A percentile compares a stretch with the other conserved stretches of the same genome.
Conservation (phyloP, 2,329 filamentous ascomycete species). For the Ascochyta koolunga region DNA sequence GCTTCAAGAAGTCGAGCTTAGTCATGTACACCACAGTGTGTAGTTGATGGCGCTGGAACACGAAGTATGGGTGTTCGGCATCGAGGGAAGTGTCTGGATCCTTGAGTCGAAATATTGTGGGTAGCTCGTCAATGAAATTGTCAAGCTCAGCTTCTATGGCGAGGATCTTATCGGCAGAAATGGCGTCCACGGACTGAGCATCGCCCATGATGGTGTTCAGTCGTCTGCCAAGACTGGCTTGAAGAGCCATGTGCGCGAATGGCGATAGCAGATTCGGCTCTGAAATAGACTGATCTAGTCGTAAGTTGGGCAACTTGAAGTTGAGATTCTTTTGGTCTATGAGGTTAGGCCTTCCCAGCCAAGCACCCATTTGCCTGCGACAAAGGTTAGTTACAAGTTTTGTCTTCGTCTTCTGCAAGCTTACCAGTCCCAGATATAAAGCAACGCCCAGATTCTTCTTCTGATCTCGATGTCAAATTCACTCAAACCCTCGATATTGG, state of each 20-base stretch:
- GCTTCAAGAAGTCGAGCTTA: conserved; percentile 55
- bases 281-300: conserved; percentile 44
- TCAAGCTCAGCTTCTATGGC: conserved; percentile 47
- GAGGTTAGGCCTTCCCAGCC: conserved; percentile 53
- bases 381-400: neutral
- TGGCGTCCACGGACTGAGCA: conserved; percentile 18
- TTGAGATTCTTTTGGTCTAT: conserved; percentile 51
- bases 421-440: conserved; percentile 59
- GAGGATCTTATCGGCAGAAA: conserved; percentile 32
- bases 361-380: conserved; percentile 50
- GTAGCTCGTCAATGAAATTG: conserved; percentile 53
- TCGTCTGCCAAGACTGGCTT: conserved; percentile 47
- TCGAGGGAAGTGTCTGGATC: conserved; percentile 54
- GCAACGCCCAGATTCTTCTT: conserved; percentile 54
- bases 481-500: conserved; percentile 42
- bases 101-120: conserved; percentile 48
- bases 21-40: conserved; percentile 55
- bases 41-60: conserved; percentile 55
- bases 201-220: conserved; percentile 35
- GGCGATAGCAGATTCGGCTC: conserved; percentile 51
- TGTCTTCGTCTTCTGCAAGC: neutral
- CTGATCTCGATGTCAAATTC: conserved; percentile 58
- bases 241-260: conserved; percentile 52
- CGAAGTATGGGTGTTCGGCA: conserved; percentile 50
- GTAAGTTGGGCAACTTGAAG: conserved; percentile 51